Base-by-base conservation (phyloP, 1,284 basidiomycete species). In the Trichosporon ovoides region DNA sequence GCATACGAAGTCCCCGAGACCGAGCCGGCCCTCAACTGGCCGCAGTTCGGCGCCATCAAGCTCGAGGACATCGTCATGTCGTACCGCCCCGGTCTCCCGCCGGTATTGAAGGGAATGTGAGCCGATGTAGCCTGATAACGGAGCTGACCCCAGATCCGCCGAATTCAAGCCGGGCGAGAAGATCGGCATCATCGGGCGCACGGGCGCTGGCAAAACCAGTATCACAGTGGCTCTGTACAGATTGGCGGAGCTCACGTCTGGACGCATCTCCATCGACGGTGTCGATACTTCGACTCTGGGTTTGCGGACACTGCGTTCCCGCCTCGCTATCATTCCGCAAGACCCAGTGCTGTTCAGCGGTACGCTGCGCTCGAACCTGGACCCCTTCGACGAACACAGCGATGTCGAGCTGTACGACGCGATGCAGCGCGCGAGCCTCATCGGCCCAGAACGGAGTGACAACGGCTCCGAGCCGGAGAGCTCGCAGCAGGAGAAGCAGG, bases 321-420 rank as follows among this genome's bases (percentile, higher is more conserved):
- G 72, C 28, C 71, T 82, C 19, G 77, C 79, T 7, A 83, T 96
- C 68, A 94, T 97, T 61, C 91, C 92, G 10, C 92, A 96, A 74
- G 93, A 96, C 65, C 84, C 83, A 0, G 67, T 81, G 2, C 68
- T 86, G 52, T 87, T 89, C 72, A 78, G 82, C 72, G 80, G 80
- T 10, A 80, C 75, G 1, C 62, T 77, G 6, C 80, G 86, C 18
- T 82, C 82, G 16, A 87, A 86, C 63, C 77, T 88, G 24, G 87
- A 89, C 72, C 87, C 87, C 0, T 87, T 95, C 75, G 83, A 81
- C 56, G 75, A 83, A 48, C 83, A 87, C 67, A 86, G 86, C 60
- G 90, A 92, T 68, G 83, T 83, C 9, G 82, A 82, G 46, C 79
- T 93, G 19, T 92, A 88, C 85, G 89, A 91, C 67, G 88, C 90